Base-by-base conservation (phyloP, 768 basidiomycete species). In the Russula abietina region DNA sequence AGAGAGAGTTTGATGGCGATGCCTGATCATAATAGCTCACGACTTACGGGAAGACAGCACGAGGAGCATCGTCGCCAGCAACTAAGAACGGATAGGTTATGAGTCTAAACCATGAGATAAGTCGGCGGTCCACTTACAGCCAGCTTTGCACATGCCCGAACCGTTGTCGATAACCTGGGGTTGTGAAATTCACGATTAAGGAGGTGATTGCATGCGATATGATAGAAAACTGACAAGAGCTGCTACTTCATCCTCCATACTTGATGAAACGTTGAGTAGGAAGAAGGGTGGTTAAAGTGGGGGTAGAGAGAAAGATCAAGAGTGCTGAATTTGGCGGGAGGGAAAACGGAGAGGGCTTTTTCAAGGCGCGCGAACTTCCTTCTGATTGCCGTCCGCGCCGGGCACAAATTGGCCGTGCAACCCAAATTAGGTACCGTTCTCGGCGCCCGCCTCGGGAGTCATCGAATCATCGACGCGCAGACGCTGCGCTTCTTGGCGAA, bases 101-200 rank as follows among this genome's bases (percentile, higher is more conserved):
- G 89, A 74, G 88, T 81, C 73, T 68, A 75, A 73, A 69, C 59
- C 52, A 57, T 62, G 61, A 3, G 52, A 64, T 32, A 57, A 41
- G 43, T 55, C 65, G 54, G 65, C 56, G 57, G 55, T 36, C 30
- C 43, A 87, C 89, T 71, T 75, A 92, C 91, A 93, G 79, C 97
- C 96, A 85, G 96, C 96, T 81, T 98, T 98, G 89, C 95, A 98
- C 95, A 98, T 98, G 78, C 95, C 96, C 73, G 95, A 98, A 73
- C 92, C 93, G 76, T 91, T 91, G 77, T 93, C 89, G 74, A 91
- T 88, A 76, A 91, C 89, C 89, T 89, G 67, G 19, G 36, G 45
- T 68, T 68, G 19, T 68, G 17, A 32, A 22, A 54, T 12, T 46
- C 0, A 45, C 54, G 49, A 62, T 50, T 59, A 53, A 17, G n/a